Percentiles rank a stretch among this genome's conserved stretches.
These are phyloP conservation scores for Chlorella sp. DNA, from an alignment of 139 green algal species.

Conservation along the genomic window DNA sequence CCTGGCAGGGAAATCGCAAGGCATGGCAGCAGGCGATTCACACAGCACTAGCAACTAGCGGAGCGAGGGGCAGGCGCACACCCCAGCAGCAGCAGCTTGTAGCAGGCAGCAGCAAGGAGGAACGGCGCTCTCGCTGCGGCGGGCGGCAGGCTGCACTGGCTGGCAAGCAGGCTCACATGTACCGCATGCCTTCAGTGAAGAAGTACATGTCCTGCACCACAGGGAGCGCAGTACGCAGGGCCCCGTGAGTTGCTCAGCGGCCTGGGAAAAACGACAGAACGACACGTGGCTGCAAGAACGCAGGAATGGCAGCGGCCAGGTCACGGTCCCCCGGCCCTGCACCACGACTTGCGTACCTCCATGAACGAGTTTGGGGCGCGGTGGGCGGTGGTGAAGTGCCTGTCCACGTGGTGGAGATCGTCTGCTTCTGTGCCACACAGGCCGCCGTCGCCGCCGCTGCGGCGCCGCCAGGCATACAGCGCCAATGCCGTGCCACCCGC, in stretches of 20 bases:
- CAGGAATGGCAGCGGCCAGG: neutral
- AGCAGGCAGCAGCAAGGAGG: neutral
- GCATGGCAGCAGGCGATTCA: too few species aligned
- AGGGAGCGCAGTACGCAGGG: too few species aligned
- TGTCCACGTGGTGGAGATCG: slow-evolving; percentile 15
- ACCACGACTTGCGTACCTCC: slow-evolving; percentile 56
- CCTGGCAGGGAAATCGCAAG: slow-evolving; percentile 19
- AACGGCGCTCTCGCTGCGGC: neutral
- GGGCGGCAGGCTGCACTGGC: neutral
- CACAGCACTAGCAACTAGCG: slow-evolving; percentile 56
- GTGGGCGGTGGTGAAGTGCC: slow-evolving; percentile 37
- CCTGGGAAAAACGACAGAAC: neutral
- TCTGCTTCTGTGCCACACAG: slow-evolving; percentile 20
- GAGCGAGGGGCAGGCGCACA: neutral
- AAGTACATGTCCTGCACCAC: too few species aligned
- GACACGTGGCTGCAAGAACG: too few species aligned
- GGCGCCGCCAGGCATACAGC: slow-evolving; percentile 36
- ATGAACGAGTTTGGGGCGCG: slow-evolving; percentile 72
- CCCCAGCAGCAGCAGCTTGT: neutral
- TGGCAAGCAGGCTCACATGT: neutral
- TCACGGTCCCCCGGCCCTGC: neutral
- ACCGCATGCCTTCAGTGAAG: too few species aligned
- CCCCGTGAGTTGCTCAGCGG: too few species aligned
- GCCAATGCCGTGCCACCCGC: slow-evolving; percentile 48
- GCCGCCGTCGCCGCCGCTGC: neutral